Evolutionary conservation across 306 rosid species (phyloP), one percentile per base, ranked within the genome.

Genomic region (Cicer chorassanicum): DNA sequence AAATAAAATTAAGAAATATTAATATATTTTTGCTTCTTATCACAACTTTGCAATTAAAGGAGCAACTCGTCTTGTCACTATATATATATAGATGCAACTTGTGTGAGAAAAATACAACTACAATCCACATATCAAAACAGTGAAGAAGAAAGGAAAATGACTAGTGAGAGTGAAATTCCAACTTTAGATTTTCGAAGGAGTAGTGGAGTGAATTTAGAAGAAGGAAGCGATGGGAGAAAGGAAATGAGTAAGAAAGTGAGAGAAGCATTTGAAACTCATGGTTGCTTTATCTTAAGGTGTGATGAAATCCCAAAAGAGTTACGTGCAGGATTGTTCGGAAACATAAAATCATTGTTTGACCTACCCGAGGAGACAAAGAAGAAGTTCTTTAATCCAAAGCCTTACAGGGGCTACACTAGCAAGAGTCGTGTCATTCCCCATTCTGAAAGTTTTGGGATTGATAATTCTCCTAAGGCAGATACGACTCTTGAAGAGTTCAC

Each of bases 331-430:
- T 70, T 81, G 81, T 67, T 87, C 53, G 7, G 2, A 10, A 63
- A 4, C 60, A 60, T 82, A 78, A 83, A 74, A 78, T 12, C 44
- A 6, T 29, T 89, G 69, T 89, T 89, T 69, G 88, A 81, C 67
- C 57, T 89, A 0, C 89, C 93, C 0, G 79, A 80, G 48, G 86
- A 86, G 60, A 82, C 83, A 15, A 86, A 84, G 82, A 12, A 11
- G 51, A 83, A 70, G 54, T 78, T 82, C 74, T 39, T 1, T 0
- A 48, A 79, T 62, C 18, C 74, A 11, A 84, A 64, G 76, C 56
- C 84, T 15, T 88, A 65, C 18, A 54, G 78, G 15, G 71, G 88
- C 84, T 86, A 86, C 73, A 12, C 1, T 8, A 67, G 64, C 18
- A 82, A 61, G 10, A 39, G 79, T 55, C 73, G 76, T 0, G 1